Evolutionary conservation across 2,329 filamentous ascomycete genomes (phyloP).

Genomic region (Coniochaeta ligniaria): DNA sequence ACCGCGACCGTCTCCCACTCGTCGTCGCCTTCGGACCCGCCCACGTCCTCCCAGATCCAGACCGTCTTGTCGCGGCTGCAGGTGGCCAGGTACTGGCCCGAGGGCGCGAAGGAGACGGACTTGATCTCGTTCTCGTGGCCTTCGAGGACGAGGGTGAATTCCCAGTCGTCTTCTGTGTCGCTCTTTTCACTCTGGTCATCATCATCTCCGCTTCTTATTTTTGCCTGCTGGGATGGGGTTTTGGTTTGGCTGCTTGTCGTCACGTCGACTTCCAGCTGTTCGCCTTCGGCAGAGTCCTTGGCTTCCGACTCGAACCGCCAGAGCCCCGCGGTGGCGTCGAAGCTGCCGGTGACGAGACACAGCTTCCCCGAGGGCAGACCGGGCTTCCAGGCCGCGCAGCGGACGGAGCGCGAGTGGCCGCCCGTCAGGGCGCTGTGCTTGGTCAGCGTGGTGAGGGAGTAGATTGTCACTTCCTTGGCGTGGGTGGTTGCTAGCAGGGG

Average conservation of each 20-base stretch:
- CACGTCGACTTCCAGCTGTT: constrained; percentile 35
- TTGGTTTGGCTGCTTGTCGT: constrained; percentile 4
- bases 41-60: constrained; percentile 97
- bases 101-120: constrained; percentile 65
- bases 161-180: constrained; percentile 51
- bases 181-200: neutral
- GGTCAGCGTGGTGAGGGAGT: constrained; percentile 75
- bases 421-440: constrained; percentile 74
- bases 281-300: constrained; percentile 16
- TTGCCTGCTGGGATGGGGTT: neutral
- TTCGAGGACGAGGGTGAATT: constrained; percentile 85
- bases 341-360: constrained; percentile 85
- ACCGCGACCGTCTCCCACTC: constrained; percentile 97
- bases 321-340: constrained; percentile 84
- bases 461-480: constrained; percentile 80
- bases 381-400: constrained; percentile 83
- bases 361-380: constrained; percentile 52
- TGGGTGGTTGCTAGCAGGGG: constrained; percentile 86
- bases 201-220: neutral
- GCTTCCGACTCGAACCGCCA: constrained; percentile 57
- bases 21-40: constrained; percentile 66
- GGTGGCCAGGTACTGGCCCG: constrained; percentile 75
- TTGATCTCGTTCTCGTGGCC: constrained; percentile 95
- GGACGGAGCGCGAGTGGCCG: constrained; percentile 86
- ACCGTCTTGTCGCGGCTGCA: constrained; percentile 90